These are phyloP conservation scores for Symbiodinium natans DNA, from an alignment of 73 alveolate genomes.

Conservation along the genomic window DNA sequence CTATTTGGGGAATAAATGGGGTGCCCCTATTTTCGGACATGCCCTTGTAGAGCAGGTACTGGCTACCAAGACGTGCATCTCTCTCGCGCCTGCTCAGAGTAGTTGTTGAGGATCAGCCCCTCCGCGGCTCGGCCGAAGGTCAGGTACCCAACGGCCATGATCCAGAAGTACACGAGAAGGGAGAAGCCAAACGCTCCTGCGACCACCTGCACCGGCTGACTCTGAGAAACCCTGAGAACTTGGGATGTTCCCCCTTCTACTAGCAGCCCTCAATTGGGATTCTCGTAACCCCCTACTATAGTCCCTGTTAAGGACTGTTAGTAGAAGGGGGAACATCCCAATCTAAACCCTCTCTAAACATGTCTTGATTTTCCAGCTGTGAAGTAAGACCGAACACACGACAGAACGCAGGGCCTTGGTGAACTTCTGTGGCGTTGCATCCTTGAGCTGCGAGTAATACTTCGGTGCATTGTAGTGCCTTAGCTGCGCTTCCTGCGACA, in stretches of 20 bases:
- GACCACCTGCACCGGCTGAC: conserved; percentile 47
- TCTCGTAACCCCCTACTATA: too few species aligned
- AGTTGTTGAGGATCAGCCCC: conserved; percentile 71
- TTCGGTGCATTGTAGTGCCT: conserved; percentile 87
- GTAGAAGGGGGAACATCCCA: too few species aligned
- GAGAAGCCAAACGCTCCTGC: conserved; percentile 26
- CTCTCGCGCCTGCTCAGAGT: conserved; percentile 36
- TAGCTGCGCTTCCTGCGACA: background rate
- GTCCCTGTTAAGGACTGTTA: too few species aligned
- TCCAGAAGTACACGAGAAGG: conserved; percentile 48
- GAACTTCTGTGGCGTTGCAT: conserved; percentile 71
- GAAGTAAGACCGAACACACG: background rate
- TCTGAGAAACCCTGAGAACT: too few species aligned
- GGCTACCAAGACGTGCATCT: background rate
- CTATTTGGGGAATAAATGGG: too few species aligned
- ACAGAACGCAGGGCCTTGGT: background rate
- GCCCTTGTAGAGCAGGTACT: background rate
- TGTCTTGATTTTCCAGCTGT: too few species aligned
- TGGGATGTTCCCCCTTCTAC: too few species aligned
- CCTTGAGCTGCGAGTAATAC: conserved; percentile 52
- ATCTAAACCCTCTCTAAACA: too few species aligned
- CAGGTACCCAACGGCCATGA: conserved; percentile 59
- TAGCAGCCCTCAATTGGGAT: too few species aligned
- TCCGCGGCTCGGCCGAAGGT: conserved; percentile 62
- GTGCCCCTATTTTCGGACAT: too few species aligned